phyloP scores from a whole-genome alignment of 2,329 filamentous ascomycete species.

The Arachnopeziza araneosa region DNA sequence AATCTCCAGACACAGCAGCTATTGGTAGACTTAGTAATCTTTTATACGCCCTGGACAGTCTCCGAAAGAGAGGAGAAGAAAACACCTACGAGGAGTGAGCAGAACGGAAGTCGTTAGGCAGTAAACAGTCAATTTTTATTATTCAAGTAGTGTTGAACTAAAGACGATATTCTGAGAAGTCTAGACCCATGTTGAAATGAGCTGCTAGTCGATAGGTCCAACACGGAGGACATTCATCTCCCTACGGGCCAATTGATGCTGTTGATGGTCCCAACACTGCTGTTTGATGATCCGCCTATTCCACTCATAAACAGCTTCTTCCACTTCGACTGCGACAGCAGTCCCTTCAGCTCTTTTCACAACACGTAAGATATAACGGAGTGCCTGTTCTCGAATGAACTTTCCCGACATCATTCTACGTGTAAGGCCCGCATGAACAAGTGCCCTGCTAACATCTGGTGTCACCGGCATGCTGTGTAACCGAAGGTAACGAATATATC shows the following conservation, averaged over 20 bases:
- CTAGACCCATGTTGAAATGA: neutral
- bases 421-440: constrained; percentile 1
- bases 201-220: constrained; percentile 2
- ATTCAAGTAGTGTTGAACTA: neutral
- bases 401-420: neutral
- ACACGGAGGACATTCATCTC: constrained; percentile 2
- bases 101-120: neutral
- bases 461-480: constrained; percentile 1
- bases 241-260: neutral
- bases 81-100: constrained; percentile 17
- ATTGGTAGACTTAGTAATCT: constrained; percentile 34
- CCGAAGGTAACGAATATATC: neutral
- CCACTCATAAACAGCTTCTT: neutral
- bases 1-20: constrained; percentile 6
- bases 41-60: constrained; percentile 31
- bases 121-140: neutral
- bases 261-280: neutral
- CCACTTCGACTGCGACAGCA: neutral
- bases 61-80: constrained; percentile 29
- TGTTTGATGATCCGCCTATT: neutral
- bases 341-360: neutral
- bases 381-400: neutral
- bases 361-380: neutral
- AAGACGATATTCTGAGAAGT: neutral
- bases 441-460: neutral